Percentiles rank a stretch among this genome's conserved stretches.
phyloP scores from a whole-genome alignment of 208 protist genomes.

The Leishmania mexicana region DNA sequence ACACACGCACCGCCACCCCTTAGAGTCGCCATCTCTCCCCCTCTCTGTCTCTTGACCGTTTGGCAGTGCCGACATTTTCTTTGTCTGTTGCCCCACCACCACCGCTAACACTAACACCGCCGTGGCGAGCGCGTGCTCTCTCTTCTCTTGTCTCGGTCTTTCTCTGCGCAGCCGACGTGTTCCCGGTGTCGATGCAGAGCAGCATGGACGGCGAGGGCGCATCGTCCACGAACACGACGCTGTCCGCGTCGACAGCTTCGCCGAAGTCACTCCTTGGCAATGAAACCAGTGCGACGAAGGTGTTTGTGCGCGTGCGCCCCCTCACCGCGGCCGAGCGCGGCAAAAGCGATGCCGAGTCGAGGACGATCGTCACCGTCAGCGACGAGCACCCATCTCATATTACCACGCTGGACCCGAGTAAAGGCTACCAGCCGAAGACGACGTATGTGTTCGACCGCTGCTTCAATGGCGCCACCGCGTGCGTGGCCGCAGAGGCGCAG shows the following conservation, averaged over 20 bases:
- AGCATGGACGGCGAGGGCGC: slow-evolving; percentile 7
- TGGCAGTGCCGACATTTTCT: background rate
- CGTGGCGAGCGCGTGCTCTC: background rate
- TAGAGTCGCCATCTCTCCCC: background rate
- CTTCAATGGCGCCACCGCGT: slow-evolving; percentile 38
- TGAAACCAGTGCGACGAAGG: slow-evolving; percentile 54
- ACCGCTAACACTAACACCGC: too few species aligned
- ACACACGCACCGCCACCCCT: background rate
- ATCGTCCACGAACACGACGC: slow-evolving; percentile 2
- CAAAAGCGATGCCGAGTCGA: slow-evolving; percentile 2
- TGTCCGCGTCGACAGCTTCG: background rate
- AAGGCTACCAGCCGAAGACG: slow-evolving; percentile 37
- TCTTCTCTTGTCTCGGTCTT: background rate
- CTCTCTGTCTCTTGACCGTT: background rate
- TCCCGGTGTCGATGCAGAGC: background rate
- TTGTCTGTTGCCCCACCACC: background rate
- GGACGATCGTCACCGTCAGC: slow-evolving; percentile 57
- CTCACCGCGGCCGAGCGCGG: slow-evolving; percentile 53
- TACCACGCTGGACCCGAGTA: slow-evolving; percentile 59
- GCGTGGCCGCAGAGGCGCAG: slow-evolving; percentile 5
- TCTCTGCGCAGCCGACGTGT: slow-evolving; percentile 3
- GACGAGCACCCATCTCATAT: slow-evolving; percentile 63
- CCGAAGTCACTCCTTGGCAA: background rate
- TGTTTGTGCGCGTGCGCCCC: slow-evolving; percentile 81
- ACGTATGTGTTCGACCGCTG: slow-evolving; percentile 80